A percentile compares a stretch with the other conserved stretches of the same genome.
phyloP scores from a whole-genome alignment of 495 filamentous ascomycete genomes.

The Neurospora sp. region DNA sequence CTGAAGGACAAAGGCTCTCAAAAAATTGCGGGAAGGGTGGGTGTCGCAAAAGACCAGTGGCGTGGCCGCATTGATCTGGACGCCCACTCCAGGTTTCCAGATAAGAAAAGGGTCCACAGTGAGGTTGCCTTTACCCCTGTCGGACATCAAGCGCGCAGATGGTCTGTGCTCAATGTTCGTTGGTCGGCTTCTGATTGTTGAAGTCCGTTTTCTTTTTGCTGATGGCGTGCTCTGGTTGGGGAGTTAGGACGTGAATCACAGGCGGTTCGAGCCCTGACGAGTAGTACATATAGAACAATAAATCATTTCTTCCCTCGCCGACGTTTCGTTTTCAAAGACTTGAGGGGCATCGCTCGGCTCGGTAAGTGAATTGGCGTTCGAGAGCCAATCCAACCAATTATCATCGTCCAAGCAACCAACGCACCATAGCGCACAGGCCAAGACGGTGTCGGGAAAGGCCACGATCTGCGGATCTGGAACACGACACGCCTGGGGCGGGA shows the following conservation, averaged over 20 bases:
- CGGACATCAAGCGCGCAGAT: neutral
- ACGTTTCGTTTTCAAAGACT: neutral
- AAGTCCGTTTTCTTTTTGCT: neutral
- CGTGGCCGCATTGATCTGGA: neutral
- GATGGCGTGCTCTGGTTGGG: neutral
- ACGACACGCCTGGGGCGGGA: neutral
- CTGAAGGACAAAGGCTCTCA: slow-evolving; percentile 9
- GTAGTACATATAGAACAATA: neutral
- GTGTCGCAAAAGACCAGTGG: neutral
- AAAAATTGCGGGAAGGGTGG: slow-evolving; percentile 10
- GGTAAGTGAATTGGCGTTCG: neutral
- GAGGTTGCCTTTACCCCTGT: neutral
- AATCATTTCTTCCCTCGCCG: neutral
- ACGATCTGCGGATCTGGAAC: slow-evolving; percentile 5
- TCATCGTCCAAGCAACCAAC: neutral
- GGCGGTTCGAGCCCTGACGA: neutral
- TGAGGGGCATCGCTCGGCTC: neutral
- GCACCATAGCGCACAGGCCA: neutral
- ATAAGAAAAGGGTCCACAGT: neutral
- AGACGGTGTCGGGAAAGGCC: slow-evolving; percentile 3
- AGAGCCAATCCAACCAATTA: neutral
- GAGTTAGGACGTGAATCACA: neutral
- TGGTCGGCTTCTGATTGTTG: neutral
- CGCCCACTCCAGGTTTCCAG: neutral
- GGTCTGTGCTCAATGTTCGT: neutral